Percentiles rank a stretch among this genome's conserved stretches.
Evolutionary conservation across 2,329 filamentous ascomycete species (phyloP).

Genomic region (Colletotrichum sojae): DNA sequence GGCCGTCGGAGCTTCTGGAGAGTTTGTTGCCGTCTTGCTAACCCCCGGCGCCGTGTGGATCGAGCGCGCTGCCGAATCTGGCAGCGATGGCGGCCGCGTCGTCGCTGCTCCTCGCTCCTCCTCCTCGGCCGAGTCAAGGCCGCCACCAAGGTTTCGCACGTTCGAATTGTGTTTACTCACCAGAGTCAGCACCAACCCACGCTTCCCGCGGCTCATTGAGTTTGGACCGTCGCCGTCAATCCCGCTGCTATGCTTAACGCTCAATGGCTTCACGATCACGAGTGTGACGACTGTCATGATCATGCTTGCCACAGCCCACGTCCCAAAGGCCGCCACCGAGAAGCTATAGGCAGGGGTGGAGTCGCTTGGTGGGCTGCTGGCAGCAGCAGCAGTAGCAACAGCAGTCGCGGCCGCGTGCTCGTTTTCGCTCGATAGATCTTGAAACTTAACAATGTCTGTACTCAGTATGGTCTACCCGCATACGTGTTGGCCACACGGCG

Average conservation of each 20-base stretch:
- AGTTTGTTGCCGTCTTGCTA: slow-evolving; percentile 22
- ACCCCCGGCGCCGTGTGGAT: slow-evolving; percentile 25
- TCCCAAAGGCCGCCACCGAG: slow-evolving; percentile 35
- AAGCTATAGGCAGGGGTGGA: slow-evolving; percentile 26
- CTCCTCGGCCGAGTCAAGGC: slow-evolving; percentile 8
- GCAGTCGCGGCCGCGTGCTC: slow-evolving; percentile 4
- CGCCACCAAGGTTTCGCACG: slow-evolving; percentile 12
- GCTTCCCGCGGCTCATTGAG: neutral
- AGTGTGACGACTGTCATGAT: slow-evolving; percentile 31
- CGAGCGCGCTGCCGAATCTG: slow-evolving; percentile 11
- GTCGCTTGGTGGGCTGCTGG: neutral
- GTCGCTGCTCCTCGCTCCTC: neutral
- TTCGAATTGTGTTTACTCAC: neutral
- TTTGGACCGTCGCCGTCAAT: neutral
- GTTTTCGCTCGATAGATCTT: slow-evolving; percentile 33
- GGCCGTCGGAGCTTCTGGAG: slow-evolving; percentile 17
- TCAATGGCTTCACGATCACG: slow-evolving; percentile 17
- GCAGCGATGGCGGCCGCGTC: neutral
- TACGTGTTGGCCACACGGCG: slow-evolving; percentile 7
- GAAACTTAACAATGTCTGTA: slow-evolving; percentile 40
- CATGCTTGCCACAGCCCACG: slow-evolving; percentile 33
- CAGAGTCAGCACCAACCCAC: neutral
- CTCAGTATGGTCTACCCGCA: slow-evolving; percentile 30
- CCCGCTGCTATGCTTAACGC: slow-evolving; percentile 5
- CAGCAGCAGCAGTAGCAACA: neutral